These are phyloP conservation scores for Phytomonas francai DNA, from an alignment of 208 protist species.

Conservation along the genomic window DNA sequence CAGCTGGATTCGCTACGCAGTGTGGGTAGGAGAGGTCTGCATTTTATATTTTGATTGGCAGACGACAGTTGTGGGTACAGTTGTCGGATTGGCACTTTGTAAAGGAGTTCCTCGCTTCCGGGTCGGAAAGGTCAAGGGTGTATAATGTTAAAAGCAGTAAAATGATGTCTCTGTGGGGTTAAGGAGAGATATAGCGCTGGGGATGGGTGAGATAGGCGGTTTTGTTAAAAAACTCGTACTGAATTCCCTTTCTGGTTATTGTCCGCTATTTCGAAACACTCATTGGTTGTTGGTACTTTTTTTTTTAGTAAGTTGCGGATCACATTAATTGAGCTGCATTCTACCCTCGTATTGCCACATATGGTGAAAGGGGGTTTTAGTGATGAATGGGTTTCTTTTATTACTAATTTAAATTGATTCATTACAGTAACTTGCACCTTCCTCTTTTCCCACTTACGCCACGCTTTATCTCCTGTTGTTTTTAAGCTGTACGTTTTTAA, in stretches of 20 bases:
- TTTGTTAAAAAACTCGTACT: background rate
- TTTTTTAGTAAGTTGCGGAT: background rate
- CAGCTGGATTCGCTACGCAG: slow-evolving; percentile 84
- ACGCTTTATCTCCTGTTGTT: background rate
- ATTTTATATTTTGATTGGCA: slow-evolving; percentile 90
- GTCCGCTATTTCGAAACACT: background rate
- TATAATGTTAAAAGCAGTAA: slow-evolving; percentile 3
- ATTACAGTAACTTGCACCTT: background rate
- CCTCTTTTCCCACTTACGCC: background rate
- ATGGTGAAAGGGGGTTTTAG: background rate
- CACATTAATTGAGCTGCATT: background rate
- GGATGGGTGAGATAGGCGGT: background rate
- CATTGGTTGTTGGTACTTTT: background rate
- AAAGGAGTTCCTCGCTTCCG: slow-evolving; percentile 50
- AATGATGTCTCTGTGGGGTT: background rate
- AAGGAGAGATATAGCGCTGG: background rate
- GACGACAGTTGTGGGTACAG: slow-evolving; percentile 61
- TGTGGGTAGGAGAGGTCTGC: slow-evolving; percentile 76
- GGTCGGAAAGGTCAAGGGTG: background rate
- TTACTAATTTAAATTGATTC: background rate
- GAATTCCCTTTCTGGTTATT: background rate
- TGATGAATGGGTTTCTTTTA: background rate
- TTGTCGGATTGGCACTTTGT: slow-evolving; percentile 65
- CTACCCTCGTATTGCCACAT: background rate
- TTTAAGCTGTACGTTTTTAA: background rate